These are phyloP conservation scores for Naganishia liquefaciens DNA, from an alignment of 1,284 basidiomycete genomes.

Conservation along the genomic window DNA sequence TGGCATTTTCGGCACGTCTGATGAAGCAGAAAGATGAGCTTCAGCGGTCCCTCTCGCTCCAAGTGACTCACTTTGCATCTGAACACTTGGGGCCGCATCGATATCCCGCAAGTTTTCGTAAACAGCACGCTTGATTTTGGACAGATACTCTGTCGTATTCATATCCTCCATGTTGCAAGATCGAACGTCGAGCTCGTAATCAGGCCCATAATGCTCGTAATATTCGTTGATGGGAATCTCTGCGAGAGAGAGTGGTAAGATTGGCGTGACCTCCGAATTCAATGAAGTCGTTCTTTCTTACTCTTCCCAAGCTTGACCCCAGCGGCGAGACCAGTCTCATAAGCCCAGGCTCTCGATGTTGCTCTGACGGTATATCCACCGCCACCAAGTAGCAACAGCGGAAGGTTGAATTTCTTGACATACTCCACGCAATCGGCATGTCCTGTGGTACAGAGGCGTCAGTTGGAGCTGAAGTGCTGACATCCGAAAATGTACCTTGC, in stretches of 20 bases:
- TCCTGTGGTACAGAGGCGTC: conserved; percentile 53
- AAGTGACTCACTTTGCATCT: conserved; percentile 68
- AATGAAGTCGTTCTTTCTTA: conserved; percentile 53
- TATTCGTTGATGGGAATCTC: conserved; percentile 97
- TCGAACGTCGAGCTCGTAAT: conserved; percentile 95
- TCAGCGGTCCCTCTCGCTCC: conserved; percentile 38
- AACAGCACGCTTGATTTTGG: conserved; percentile 87
- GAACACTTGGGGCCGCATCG: conserved; percentile 84
- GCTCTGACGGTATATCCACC: conserved; percentile 99
- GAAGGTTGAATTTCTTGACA: conserved; percentile 94
- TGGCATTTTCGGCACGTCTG: conserved; percentile 74
- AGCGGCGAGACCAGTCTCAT: conserved; percentile 93
- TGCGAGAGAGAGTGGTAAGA: conserved; percentile 45
- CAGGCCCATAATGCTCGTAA: conserved; percentile 98
- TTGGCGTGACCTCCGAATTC: conserved; percentile 27
- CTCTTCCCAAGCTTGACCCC: conserved; percentile 87
- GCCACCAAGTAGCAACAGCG: conserved; percentile 88
- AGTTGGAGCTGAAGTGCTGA: background rate
- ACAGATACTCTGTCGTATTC: conserved; percentile 89
- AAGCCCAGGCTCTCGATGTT: conserved; percentile 96
- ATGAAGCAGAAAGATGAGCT: background rate
- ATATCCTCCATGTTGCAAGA: conserved; percentile 94
- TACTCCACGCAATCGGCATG: conserved; percentile 97
- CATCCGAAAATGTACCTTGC: conserved; percentile 64
- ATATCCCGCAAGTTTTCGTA: conserved; percentile 84